Percentiles rank a stretch among this genome's conserved stretches.
phyloP scores from a whole-genome alignment of 768 basidiomycete genomes.

The Suillus cothurnatus region DNA sequence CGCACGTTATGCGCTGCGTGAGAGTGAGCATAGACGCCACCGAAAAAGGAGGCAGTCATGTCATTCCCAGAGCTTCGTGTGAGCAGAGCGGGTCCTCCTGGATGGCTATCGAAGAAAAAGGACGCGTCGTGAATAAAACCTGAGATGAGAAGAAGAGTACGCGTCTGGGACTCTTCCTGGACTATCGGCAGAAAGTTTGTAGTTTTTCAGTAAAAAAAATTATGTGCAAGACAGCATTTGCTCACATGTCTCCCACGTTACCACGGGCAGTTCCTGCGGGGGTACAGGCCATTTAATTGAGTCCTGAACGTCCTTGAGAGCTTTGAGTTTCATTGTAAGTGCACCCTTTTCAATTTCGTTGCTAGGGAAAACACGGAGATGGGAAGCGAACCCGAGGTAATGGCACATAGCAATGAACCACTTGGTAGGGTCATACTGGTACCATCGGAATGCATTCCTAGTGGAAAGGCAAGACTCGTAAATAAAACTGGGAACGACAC shows the following conservation, averaged over 20 bases:
- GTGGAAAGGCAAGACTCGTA: conserved; percentile 7
- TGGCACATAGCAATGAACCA: conserved; percentile 78
- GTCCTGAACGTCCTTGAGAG: conserved; percentile 65
- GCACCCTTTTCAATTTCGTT: conserved; percentile 87
- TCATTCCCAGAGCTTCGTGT: conserved; percentile 71
- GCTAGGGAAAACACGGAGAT: conserved; percentile 83
- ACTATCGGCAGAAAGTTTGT: conserved; percentile 39
- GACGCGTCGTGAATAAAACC: conserved; percentile 90
- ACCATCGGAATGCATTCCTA: conserved; percentile 76
- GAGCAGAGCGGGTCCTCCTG: conserved; percentile 71
- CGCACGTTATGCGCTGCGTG: conserved; percentile 80
- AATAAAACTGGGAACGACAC: conserved; percentile 2
- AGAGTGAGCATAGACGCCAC: conserved; percentile 81
- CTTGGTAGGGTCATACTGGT: conserved; percentile 71
- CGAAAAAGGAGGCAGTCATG: conserved; percentile 83
- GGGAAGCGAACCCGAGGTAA: conserved; percentile 68
- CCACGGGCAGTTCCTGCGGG: conserved; percentile 65
- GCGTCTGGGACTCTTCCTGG: conserved; percentile 64
- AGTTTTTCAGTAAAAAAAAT: neutral
- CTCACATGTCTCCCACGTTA: conserved; percentile 83
- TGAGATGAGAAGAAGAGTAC: conserved; percentile 70
- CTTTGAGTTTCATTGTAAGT: conserved; percentile 82
- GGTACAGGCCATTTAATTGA: conserved; percentile 60
- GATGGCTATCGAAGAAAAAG: conserved; percentile 73
- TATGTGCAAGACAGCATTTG: conserved; percentile 14